Conservation (phyloP, 306 rosid species). For the Cicer arietinum region DNA sequence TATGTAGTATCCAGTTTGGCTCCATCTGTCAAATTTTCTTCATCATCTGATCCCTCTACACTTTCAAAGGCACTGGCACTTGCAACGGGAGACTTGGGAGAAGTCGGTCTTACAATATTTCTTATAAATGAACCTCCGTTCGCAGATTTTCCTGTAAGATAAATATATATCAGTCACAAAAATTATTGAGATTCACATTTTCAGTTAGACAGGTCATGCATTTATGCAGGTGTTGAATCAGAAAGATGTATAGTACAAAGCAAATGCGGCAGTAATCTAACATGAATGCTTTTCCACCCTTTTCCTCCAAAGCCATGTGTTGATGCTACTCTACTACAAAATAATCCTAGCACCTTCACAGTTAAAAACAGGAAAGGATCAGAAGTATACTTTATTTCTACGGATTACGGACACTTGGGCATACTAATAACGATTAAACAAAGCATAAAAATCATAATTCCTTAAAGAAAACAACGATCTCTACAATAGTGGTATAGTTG, state of each 20-base stretch:
- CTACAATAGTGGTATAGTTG: conserved; percentile 2
- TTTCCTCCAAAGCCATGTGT: conserved; percentile 12
- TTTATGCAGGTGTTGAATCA: conserved; percentile 7
- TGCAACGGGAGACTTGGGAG: conserved; percentile 96
- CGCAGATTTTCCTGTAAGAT: conserved; percentile 69
- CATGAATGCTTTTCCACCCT: conserved; percentile 13
- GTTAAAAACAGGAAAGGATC: conserved; percentile 25
- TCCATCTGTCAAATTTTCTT: conserved; percentile 59
- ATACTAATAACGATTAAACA: conserved; percentile 7
- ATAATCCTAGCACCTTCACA: conserved; percentile 20
- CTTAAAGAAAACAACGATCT: conserved; percentile 1
- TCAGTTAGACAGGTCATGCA: conserved; percentile 15
- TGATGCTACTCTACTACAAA: conserved; percentile 29
- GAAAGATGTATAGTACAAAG: conserved; percentile 15
- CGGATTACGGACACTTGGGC: conserved; percentile 7
- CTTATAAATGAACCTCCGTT: conserved; percentile 60
- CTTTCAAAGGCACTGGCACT: conserved; percentile 95
- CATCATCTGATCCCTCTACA: conserved; percentile 90
- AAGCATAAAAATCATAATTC: not conserved
- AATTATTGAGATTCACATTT: conserved; percentile 23
- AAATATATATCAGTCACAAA: conserved; percentile 38
- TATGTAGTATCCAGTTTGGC: conserved; percentile 58
- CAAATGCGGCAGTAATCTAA: not conserved
- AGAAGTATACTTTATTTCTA: conserved; percentile 3
- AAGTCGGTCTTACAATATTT: conserved; percentile 62